phyloP scores from a whole-genome alignment of 1,284 basidiomycete species.

The Boletus semigastroideus region DNA sequence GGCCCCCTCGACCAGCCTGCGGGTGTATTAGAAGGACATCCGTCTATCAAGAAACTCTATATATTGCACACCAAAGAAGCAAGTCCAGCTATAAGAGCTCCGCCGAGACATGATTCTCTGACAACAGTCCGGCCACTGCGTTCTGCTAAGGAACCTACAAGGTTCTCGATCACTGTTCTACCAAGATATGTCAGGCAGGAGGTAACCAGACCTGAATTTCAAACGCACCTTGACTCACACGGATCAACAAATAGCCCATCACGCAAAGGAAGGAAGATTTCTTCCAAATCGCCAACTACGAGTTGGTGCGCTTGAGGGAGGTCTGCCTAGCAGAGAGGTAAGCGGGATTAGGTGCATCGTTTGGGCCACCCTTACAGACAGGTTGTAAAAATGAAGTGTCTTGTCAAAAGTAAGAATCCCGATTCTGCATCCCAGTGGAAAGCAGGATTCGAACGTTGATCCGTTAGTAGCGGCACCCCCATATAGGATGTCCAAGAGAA shows the following conservation, averaged over 20 bases:
- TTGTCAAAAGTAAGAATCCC: constrained; percentile 87
- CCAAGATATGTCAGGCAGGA: constrained; percentile 10
- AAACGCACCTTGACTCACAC: constrained; percentile 59
- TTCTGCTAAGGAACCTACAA: constrained; percentile 67
- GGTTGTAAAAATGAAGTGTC: constrained; percentile 87
- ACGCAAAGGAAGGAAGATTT: constrained; percentile 85
- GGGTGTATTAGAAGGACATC: constrained; percentile 9
- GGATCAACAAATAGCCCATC: constrained; percentile 83
- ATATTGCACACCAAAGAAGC: constrained; percentile 64
- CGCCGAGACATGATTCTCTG: constrained; percentile 69
- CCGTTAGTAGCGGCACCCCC: constrained; percentile 51
- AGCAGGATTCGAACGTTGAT: constrained; percentile 43
- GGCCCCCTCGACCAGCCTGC: constrained; percentile 81
- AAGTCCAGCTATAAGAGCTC: constrained; percentile 73
- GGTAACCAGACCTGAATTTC: not conserved
- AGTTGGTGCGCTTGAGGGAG: constrained; percentile 71
- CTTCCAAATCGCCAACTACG: constrained; percentile 87
- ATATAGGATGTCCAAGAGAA: constrained; percentile 70
- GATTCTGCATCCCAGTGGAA: constrained; percentile 56
- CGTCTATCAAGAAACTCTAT: constrained; percentile 5
- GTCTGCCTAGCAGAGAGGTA: constrained; percentile 43
- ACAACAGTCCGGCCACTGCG: constrained; percentile 57
- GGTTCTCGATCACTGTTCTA: constrained; percentile 58
- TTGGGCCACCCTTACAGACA: constrained; percentile 62
- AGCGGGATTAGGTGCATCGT: constrained; percentile 22